These are phyloP conservation scores for Chaetoscypha palmicola DNA, from an alignment of 2,329 filamentous ascomycete species.

Conservation along the genomic window DNA sequence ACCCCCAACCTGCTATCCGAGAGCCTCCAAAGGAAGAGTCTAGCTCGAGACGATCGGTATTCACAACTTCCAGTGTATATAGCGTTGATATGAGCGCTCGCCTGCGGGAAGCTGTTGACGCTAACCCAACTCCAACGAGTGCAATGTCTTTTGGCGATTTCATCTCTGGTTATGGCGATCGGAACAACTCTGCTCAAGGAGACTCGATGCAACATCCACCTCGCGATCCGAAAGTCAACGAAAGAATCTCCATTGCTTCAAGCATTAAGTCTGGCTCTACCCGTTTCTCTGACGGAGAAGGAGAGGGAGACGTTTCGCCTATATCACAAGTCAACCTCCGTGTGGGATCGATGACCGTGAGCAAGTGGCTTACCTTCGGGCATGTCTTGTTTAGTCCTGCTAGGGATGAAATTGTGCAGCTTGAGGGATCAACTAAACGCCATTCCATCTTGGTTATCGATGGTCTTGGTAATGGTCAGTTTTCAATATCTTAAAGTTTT, in stretches of 20 bases:
- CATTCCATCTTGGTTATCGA: conserved; percentile 70
- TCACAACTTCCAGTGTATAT: conserved; percentile 43
- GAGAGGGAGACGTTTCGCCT: conserved; percentile 55
- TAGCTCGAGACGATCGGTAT: conserved; percentile 15
- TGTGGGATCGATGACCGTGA: conserved; percentile 75
- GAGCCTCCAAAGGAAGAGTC: conserved; percentile 5
- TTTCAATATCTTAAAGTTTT: not conserved
- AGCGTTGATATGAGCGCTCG: conserved; percentile 49
- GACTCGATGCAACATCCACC: conserved; percentile 9
- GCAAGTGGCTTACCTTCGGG: conserved; percentile 81
- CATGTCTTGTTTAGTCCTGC: conserved; percentile 77
- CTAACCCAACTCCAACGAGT: conserved; percentile 37
- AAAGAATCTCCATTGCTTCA: conserved; percentile 18
- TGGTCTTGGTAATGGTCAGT: conserved; percentile 63
- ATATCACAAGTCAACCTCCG: conserved; percentile 68
- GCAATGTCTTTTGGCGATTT: conserved; percentile 40
- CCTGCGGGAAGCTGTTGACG: conserved; percentile 42
- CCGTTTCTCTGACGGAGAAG: conserved; percentile 25
- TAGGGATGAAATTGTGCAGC: conserved; percentile 58
- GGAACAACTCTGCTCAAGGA: conserved; percentile 26
- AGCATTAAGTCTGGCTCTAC: conserved; percentile 22
- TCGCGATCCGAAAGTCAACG: conserved; percentile 12
- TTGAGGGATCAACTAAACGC: conserved; percentile 42
- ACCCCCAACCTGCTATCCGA: conserved; percentile 15
- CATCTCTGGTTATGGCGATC: conserved; percentile 35